A percentile compares a stretch with the other conserved stretches of the same genome.
phyloP scores from a whole-genome alignment of 2,329 filamentous ascomycete species.

The Alternaria infectoria region DNA sequence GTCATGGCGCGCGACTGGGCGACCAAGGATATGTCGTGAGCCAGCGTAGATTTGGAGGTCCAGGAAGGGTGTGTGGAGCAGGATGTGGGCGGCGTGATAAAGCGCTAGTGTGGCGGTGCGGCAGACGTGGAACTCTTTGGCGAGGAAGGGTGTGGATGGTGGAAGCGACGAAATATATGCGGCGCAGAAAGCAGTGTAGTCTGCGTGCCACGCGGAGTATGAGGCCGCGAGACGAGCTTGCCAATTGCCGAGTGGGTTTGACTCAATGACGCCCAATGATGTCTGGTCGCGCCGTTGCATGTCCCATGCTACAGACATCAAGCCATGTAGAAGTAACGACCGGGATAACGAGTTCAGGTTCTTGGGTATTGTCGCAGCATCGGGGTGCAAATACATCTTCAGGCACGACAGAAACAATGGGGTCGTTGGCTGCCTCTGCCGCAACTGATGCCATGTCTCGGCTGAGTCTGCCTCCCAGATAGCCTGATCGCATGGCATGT shows the following conservation, averaged over 20 bases:
- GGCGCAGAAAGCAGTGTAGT: slow-evolving; percentile 62
- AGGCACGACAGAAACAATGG: slow-evolving; percentile 60
- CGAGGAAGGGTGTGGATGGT: slow-evolving; percentile 40
- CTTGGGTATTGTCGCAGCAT: slow-evolving; percentile 33
- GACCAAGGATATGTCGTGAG: slow-evolving; percentile 64
- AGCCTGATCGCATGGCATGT: slow-evolving; percentile 61
- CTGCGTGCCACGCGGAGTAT: slow-evolving; percentile 64
- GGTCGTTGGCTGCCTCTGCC: slow-evolving; percentile 45
- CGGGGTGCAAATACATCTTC: slow-evolving; percentile 62
- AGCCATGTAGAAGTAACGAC: slow-evolving; percentile 63
- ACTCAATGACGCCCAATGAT: slow-evolving; percentile 53
- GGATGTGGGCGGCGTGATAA: slow-evolving; percentile 64
- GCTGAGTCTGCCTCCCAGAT: slow-evolving; percentile 65
- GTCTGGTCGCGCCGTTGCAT: slow-evolving; percentile 68
- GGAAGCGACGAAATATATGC: slow-evolving; percentile 33
- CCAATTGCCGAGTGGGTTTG: slow-evolving; percentile 56
- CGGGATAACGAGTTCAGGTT: slow-evolving; percentile 61
- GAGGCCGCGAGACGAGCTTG: slow-evolving; percentile 58
- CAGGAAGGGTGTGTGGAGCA: slow-evolving; percentile 64
- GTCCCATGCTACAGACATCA: slow-evolving; percentile 69
- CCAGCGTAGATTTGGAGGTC: slow-evolving; percentile 69
- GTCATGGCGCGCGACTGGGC: slow-evolving; percentile 59
- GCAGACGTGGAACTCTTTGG: slow-evolving; percentile 55
- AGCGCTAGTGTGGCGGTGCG: slow-evolving; percentile 60
- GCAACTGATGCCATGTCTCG: slow-evolving; percentile 57